phyloP scores from a whole-genome alignment of 2,329 filamentous ascomycete species.

The Metarhizium humberi region DNA sequence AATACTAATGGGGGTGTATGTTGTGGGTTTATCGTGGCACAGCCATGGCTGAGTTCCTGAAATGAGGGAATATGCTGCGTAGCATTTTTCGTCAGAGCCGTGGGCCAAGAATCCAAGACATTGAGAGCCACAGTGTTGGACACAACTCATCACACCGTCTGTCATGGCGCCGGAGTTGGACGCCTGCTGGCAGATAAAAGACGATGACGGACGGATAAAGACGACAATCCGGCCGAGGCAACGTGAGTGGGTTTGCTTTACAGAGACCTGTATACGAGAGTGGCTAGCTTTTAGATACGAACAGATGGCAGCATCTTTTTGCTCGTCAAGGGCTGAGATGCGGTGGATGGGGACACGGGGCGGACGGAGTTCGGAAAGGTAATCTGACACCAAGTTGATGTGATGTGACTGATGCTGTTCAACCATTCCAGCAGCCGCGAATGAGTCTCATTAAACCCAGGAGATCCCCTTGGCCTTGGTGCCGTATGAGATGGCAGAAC shows the following conservation, averaged over 20 bases:
- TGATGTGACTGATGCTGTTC: too few relatives aligned
- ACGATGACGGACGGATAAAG: background rate
- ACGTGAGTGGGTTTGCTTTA: background rate
- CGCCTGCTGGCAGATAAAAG: background rate
- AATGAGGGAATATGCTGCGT: background rate
- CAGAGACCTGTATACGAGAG: too few relatives aligned
- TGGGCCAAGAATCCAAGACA: background rate
- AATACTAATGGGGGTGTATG: background rate
- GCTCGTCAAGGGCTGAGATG: background rate
- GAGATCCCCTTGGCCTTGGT: too few relatives aligned
- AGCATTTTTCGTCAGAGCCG: background rate
- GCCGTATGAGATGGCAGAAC: too few relatives aligned
- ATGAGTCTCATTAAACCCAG: too few relatives aligned
- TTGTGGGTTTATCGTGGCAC: background rate
- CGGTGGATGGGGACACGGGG: too few relatives aligned
- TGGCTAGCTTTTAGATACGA: too few relatives aligned
- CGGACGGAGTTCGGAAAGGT: background rate
- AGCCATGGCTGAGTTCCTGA: background rate
- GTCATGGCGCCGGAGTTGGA: background rate
- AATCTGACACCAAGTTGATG: too few relatives aligned
- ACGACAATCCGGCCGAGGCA: background rate
- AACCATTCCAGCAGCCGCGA: too few relatives aligned
- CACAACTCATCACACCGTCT: background rate
- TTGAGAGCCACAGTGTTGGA: background rate
- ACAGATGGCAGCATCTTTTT: background rate